Evolutionary conservation across 768 basidiomycete species (phyloP).

Genomic region (Ramaria sp.): DNA sequence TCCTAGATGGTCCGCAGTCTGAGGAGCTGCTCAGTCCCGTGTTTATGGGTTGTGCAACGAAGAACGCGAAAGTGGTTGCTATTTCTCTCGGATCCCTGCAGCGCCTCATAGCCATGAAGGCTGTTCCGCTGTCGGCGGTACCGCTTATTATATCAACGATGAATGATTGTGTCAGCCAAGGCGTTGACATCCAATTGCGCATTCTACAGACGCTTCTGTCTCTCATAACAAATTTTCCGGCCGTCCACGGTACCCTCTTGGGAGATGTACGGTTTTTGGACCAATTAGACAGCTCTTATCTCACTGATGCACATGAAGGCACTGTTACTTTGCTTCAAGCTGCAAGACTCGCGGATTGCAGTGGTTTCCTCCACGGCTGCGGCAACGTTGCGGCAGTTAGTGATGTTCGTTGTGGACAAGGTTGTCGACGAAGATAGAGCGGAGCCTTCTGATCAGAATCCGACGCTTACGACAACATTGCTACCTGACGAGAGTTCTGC

Average conservation of each 20-base stretch:
- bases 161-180: constrained; percentile 81
- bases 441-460: constrained; percentile 23
- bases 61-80: constrained; percentile 87
- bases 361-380: constrained; percentile 97
- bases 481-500: constrained; percentile 64
- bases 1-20: constrained; percentile 64
- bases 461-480: constrained; percentile 29
- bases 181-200: constrained; percentile 93
- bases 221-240: constrained; percentile 79
- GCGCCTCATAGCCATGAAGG: constrained; percentile 77
- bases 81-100: constrained; percentile 88
- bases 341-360: constrained; percentile 91
- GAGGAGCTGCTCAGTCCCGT: constrained; percentile 77
- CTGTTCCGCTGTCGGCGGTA: constrained; percentile 71
- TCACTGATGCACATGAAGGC: constrained; percentile 39
- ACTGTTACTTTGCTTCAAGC: constrained; percentile 84
- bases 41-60: constrained; percentile 89
- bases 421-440: constrained; percentile 67
- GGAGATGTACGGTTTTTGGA: constrained; percentile 47
- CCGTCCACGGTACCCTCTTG: constrained; percentile 68
- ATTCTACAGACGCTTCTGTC: constrained; percentile 89
- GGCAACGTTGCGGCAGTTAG: constrained; percentile 87
- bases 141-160: constrained; percentile 76
- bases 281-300: too few relatives aligned
- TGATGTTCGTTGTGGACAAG: constrained; percentile 97